Evolutionary conservation across 495 filamentous ascomycete species (phyloP).

Genomic region (Polyplosphaeria fusca): DNA sequence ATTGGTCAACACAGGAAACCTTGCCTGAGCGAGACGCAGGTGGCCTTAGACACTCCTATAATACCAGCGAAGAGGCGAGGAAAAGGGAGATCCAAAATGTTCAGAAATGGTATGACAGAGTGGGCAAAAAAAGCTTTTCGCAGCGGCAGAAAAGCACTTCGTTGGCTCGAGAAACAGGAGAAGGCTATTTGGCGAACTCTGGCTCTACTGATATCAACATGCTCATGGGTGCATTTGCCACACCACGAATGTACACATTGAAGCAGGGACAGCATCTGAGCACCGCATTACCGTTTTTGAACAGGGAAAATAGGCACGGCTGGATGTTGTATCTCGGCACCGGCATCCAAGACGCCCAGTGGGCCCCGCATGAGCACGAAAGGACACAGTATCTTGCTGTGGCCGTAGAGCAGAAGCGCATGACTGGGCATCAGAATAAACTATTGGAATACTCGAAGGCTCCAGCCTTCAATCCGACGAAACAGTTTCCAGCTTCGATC

Average conservation of each 20-base stretch:
- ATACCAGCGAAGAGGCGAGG: conserved; percentile 44
- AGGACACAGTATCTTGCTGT: conserved; percentile 56
- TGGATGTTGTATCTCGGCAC: conserved; percentile 59
- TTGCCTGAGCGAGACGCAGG: conserved; percentile 48
- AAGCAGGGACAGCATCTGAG: conserved; percentile 43
- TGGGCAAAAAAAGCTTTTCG: conserved; percentile 42
- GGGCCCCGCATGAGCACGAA: conserved; percentile 55
- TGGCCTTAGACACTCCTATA: conserved; percentile 45
- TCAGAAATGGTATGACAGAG: conserved; percentile 58
- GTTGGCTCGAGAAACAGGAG: conserved; percentile 30
- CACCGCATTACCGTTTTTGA: conserved; percentile 48
- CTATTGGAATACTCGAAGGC: conserved; percentile 36
- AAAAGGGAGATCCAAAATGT: conserved; percentile 46
- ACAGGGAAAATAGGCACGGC: conserved; percentile 42
- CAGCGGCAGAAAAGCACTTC: conserved; percentile 35
- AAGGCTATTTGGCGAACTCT: conserved; percentile 46
- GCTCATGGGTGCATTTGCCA: conserved; percentile 51
- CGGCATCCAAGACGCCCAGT: conserved; percentile 53
- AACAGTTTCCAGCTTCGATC: conserved; percentile 49
- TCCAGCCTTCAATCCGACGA: conserved; percentile 49
- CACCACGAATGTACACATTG: conserved; percentile 47
- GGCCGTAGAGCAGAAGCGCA: conserved; percentile 40
- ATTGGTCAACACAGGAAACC: conserved; percentile 49
- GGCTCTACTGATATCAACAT: conserved; percentile 44
- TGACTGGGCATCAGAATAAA: not conserved